phyloP scores from a whole-genome alignment of 169 alveolate species.

The Perkinsus chesapeaki region DNA sequence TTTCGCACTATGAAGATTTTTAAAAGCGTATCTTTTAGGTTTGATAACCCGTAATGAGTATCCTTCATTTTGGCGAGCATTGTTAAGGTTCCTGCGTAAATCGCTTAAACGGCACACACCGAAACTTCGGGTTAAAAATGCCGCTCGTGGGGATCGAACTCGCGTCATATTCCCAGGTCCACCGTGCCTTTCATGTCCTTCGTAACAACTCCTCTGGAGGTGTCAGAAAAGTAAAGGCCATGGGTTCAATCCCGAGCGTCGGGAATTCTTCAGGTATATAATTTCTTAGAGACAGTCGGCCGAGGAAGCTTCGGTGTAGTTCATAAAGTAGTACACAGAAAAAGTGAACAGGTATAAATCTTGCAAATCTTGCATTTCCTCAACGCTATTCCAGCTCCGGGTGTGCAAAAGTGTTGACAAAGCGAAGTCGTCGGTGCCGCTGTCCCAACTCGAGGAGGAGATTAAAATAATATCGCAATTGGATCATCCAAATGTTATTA shows the following conservation, averaged over 20 bases:
- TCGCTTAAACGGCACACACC: not conserved
- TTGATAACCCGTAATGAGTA: not conserved
- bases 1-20: not conserved
- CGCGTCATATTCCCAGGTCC: not conserved
- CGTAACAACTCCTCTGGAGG: not conserved
- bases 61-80: not conserved
- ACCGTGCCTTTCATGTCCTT: not conserved
- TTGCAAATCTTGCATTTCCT: not conserved
- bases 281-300: not conserved
- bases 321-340: not conserved
- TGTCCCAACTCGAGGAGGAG: constrained; percentile 34
- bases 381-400: not conserved
- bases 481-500: constrained; percentile 37
- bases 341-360: not conserved
- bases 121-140: not conserved
- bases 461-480: constrained; percentile 24
- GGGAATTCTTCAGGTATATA: not conserved
- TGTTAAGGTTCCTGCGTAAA: not conserved
- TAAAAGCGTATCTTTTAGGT: not conserved
- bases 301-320: not conserved
- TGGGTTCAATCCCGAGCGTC: not conserved
- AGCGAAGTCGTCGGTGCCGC: constrained; percentile 20
- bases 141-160: not conserved
- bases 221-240: not conserved
- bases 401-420: constrained; percentile 32